Evolutionary conservation across 345 rosid genomes (phyloP).

Genomic region (Dovyalis caffra): DNA sequence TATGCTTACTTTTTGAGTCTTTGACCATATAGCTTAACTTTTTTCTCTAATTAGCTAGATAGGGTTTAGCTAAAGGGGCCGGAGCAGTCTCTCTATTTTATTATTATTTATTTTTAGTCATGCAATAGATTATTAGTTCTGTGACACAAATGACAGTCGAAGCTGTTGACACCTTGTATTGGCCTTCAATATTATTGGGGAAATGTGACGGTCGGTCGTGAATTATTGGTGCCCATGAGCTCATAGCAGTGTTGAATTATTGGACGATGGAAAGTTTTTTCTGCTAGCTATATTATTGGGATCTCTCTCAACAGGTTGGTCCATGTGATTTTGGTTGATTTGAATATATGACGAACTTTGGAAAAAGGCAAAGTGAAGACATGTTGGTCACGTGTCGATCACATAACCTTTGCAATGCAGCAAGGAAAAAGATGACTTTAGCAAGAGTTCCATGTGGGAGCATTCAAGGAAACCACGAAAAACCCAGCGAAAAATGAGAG

Average conservation of each 20-base stretch:
- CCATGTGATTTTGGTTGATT: constrained; percentile 36
- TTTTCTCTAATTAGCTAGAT: neutral
- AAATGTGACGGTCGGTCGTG: constrained; percentile 21
- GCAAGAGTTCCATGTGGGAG: constrained; percentile 10
- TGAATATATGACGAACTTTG: constrained; percentile 14
- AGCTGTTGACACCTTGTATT: constrained; percentile 19
- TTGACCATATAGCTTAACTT: too few species aligned
- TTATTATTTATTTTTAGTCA: too few species aligned
- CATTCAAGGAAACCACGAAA: neutral
- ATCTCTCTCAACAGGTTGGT: constrained; percentile 29
- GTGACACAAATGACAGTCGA: neutral
- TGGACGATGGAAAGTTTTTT: constrained; percentile 10
- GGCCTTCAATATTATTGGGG: constrained; percentile 12
- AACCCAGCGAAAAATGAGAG: constrained; percentile 3
- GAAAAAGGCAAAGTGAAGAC: constrained; percentile 3
- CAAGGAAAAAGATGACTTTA: constrained; percentile 6
- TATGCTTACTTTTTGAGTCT: too few species aligned
- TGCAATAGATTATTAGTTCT: neutral
- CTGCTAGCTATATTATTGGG: neutral
- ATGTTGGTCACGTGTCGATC: constrained; percentile 28
- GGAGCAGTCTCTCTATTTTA: too few species aligned
- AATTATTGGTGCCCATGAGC: constrained; percentile 32
- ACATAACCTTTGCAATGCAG: constrained; percentile 25
- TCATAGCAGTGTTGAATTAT: constrained; percentile 26
- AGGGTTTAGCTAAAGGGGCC: neutral